Base-by-base conservation (phyloP, 2,329 filamentous ascomycete genomes). In the Curvularia lunata region DNA sequence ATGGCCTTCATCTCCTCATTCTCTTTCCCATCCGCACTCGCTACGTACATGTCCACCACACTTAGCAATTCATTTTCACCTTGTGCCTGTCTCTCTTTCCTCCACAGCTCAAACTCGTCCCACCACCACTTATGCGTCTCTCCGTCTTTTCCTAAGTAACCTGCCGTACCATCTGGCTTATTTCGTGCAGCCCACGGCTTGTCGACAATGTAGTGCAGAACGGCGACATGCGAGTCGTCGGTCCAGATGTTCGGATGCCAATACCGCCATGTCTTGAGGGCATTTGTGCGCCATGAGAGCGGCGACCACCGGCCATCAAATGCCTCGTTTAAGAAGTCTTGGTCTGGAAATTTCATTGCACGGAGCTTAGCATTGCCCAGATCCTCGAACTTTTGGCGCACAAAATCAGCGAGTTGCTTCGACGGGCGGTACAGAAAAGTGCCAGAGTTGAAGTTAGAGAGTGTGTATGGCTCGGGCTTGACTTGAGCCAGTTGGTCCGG, bases 101-200 rank as follows among this genome's bases (percentile, higher is more conserved):
- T 66, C 82, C 82, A 84, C 1, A 67, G 65, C 8, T 68, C 73
- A 57, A 76, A 84, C 42, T 77, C 72, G 16, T 77, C 67, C 82
- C 82, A 85, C 83, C 83, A 85, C 82, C 82, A 83, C 25, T 57
- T 63, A 71, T 85, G 82, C 43, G 82, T 83, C 43, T 75, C 78
- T 0, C 82, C 81, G 64, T 86, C 84, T 41, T 79, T 72, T 1
- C 82, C 82, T 25, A 79, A 72, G 63, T 83, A 82, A 1, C 82
- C 82, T 0, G 80, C 82, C 3, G 54, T 59, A 1, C 80, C 80
- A 56, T 82, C 77, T 10, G 34, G 23, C 19, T 68, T 64, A 18
- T 69, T 72, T 18, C 78, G 73, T 49, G 73, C 75, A 37, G 79
- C 77, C 83, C 83, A 85, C 13, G 83, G 83, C 71, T 85, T 85